Conservation (phyloP, 192 early-diverging fungal genomes). For the Backusella australiensis region DNA sequence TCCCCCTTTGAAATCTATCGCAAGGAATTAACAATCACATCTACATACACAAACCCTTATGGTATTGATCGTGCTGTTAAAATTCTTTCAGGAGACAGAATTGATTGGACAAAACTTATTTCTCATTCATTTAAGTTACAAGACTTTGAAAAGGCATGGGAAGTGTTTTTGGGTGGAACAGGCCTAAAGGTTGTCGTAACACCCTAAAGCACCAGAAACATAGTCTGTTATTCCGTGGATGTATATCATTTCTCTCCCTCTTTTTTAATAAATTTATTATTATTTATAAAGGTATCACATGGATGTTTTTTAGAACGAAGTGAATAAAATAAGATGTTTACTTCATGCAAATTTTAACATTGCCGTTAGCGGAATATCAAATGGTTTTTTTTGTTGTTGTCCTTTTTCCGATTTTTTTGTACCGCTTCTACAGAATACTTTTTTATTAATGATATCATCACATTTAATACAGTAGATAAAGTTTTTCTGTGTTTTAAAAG, state of each 20-base stretch:
- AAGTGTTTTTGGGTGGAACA: constrained; percentile 33
- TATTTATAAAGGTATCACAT: neutral
- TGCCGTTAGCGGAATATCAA: neutral
- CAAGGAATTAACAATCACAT: constrained; percentile 49
- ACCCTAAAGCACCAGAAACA: constrained; percentile 20
- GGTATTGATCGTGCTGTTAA: constrained; percentile 51
- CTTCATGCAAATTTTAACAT: neutral
- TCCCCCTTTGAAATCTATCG: constrained; percentile 51
- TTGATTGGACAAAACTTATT: constrained; percentile 43
- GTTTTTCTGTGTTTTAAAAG: neutral
- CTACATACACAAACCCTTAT: constrained; percentile 50
- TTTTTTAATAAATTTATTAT: neutral
- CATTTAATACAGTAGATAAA: neutral
- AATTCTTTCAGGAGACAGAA: constrained; percentile 37
- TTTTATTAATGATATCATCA: neutral
- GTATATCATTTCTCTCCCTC: neutral
- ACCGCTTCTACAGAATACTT: neutral
- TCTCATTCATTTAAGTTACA: constrained; percentile 42
- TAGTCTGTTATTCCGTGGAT: neutral
- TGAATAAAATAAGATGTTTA: neutral
- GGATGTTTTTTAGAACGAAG: no score
- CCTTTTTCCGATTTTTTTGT: neutral
- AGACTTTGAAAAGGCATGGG: constrained; percentile 50
- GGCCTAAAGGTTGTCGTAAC: constrained; percentile 51
- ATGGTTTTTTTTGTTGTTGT: neutral